Base-by-base conservation (phyloP, 352 stramenopile species). In the Pythium guiyangense region DNA sequence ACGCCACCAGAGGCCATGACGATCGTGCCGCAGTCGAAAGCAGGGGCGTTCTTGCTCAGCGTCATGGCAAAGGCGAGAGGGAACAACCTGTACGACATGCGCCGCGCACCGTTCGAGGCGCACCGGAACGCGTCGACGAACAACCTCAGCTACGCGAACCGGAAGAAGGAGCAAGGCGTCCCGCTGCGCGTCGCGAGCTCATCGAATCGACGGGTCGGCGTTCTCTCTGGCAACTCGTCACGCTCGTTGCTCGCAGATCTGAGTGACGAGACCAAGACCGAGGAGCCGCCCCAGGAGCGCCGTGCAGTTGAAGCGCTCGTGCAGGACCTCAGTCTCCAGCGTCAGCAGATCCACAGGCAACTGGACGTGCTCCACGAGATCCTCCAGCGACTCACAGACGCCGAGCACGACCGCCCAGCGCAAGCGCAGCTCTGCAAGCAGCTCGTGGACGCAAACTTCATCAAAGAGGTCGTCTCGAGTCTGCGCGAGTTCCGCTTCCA, bases 401-500 rank as follows among this genome's bases (percentile, higher is more conserved):
- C 54, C 6, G 65, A 71, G 18, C 34, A 67, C 43, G 57, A 74
- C 4, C 39, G 20, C 15, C 20, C 56, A 3, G 56, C 47, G 6
- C 67, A 76, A n/a, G 56, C 58, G 40, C 49, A 34, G 6, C 44
- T 74, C 17, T 72, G 75, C 35, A 58, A 68, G 45, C 67, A 76
- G 56, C 69, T 90, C 50, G 59, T 84, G 18, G 70, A 83, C 17
- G 70, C 56, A 4, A 70, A 64, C 0, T 50, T 87, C 1, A 63
- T 88, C 43, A 45, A 54, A 15, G 63, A 73, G 10, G 44, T 81
- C 26, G 67, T 69, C 3, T 66, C 67, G 25, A 66, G 62, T 22
- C 71, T 88, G 64, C 72, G 77, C n/a, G 79, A 90, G 51, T 90
- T 87, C 56, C 75, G 77, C 6, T 90, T 90, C 56, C 52, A 87